Conservation (phyloP, 148 eudicot species). For the Rhododendron henanense region DNA sequence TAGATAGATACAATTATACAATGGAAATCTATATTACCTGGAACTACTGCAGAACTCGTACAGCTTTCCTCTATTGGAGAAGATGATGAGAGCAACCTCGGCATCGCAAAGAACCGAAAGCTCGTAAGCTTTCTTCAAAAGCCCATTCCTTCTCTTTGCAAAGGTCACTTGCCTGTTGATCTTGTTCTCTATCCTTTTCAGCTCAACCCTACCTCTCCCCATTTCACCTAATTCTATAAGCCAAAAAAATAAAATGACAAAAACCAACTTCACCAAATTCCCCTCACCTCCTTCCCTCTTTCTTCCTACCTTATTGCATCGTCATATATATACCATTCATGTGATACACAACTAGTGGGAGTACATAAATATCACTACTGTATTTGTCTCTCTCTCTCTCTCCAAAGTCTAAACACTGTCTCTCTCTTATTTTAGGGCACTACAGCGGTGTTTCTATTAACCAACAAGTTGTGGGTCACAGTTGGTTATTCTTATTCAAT, state of each 20-base stretch:
- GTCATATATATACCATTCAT: slow-evolving; percentile 8
- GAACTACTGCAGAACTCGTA: slow-evolving; percentile 27
- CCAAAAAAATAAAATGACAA: background rate
- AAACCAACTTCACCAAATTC: background rate
- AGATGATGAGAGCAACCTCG: slow-evolving; percentile 33
- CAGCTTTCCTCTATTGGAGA: slow-evolving; percentile 34
- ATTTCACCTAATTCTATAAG: background rate
- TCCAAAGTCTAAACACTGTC: background rate
- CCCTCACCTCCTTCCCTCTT: background rate
- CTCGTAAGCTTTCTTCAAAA: slow-evolving; percentile 33
- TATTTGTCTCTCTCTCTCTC: background rate
- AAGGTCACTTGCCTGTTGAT: slow-evolving; percentile 33
- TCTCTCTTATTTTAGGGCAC: background rate
- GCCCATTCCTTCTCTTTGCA: slow-evolving; percentile 31
- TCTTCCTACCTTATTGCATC: slow-evolving; percentile 19
- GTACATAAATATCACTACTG: background rate
- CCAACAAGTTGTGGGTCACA: too few species aligned
- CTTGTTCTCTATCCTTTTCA: slow-evolving; percentile 32
- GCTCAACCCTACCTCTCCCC: slow-evolving; percentile 39
- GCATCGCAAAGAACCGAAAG: slow-evolving; percentile 34
- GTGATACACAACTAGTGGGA: background rate
- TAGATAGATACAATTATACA: too few species aligned
- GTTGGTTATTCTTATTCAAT: too few species aligned
- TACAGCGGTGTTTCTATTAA: too few species aligned
- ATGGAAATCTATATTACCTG: too few species aligned